These are phyloP conservation scores for Vigna mungo DNA, from an alignment of 306 rosid genomes.

Conservation along the genomic window DNA sequence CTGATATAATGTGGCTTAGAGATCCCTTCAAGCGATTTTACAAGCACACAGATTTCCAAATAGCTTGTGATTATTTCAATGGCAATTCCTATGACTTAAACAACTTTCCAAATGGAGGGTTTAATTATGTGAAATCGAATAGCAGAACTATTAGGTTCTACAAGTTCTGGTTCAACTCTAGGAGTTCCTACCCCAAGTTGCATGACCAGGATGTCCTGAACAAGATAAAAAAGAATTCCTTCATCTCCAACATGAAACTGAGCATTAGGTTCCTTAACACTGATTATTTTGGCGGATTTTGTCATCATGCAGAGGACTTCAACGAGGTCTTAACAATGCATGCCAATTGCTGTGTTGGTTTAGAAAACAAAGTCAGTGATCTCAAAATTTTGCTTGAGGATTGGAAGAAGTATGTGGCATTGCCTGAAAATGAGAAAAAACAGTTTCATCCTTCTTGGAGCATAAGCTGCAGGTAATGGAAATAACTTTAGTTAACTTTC, in stretches of 20 bases:
- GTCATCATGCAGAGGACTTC: slow-evolving; percentile 57
- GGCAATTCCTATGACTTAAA: slow-evolving; percentile 55
- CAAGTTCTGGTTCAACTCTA: slow-evolving; percentile 73
- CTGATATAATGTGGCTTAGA: slow-evolving; percentile 89
- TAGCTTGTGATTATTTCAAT: slow-evolving; percentile 66
- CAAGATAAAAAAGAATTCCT: slow-evolving; percentile 55
- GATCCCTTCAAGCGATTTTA: slow-evolving; percentile 69
- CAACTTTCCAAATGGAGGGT: slow-evolving; percentile 79
- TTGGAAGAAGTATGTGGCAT: slow-evolving; percentile 65
- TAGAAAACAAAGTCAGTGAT: slow-evolving; percentile 71
- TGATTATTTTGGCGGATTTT: slow-evolving; percentile 75
- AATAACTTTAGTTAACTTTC: not conserved
- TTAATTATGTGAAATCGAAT: slow-evolving; percentile 72
- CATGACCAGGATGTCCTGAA: slow-evolving; percentile 90
- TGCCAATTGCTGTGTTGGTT: slow-evolving; percentile 90
- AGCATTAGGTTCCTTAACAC: slow-evolving; percentile 73
- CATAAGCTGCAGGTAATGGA: slow-evolving; percentile 69
- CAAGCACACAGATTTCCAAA: slow-evolving; percentile 75
- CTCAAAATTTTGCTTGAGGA: slow-evolving; percentile 74
- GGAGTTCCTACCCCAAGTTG: slow-evolving; percentile 41
- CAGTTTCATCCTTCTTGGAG: slow-evolving; percentile 57
- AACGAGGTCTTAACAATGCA: slow-evolving; percentile 74
- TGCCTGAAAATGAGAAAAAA: slow-evolving; percentile 11
- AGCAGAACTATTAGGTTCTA: slow-evolving; percentile 61
- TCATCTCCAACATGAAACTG: slow-evolving; percentile 47